These are phyloP conservation scores for Tothia fuscella DNA, from an alignment of 2,329 filamentous ascomycete species.

Conservation along the genomic window DNA sequence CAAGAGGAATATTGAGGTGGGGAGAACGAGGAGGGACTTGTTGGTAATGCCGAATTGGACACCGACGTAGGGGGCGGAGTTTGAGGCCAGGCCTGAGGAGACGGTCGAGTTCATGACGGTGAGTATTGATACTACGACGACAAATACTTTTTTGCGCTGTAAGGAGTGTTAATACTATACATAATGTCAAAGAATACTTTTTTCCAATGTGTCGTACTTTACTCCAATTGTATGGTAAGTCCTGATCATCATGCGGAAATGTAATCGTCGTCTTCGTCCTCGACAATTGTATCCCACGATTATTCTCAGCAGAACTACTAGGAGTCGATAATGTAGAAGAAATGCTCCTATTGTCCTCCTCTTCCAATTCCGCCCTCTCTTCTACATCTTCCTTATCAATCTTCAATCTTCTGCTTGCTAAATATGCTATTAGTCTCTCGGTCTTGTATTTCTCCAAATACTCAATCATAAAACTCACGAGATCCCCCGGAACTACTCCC, in stretches of 20 bases:
- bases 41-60: constrained; percentile 44
- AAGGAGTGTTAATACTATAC: background rate
- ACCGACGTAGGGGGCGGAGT: constrained; percentile 47
- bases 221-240: constrained; percentile 32
- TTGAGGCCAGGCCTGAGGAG: constrained; percentile 51
- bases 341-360: too few relatives aligned
- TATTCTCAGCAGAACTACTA: too few relatives aligned
- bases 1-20: constrained; percentile 38
- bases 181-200: background rate
- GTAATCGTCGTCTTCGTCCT: too few relatives aligned
- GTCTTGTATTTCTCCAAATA: too few relatives aligned
- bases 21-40: constrained; percentile 32
- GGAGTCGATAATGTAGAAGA: too few relatives aligned
- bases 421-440: too few relatives aligned
- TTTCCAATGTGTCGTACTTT: constrained; percentile 6
- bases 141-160: constrained; percentile 42
- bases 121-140: constrained; percentile 44
- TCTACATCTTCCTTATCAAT: too few relatives aligned
- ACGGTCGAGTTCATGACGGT: constrained; percentile 58
- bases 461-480: too few relatives aligned
- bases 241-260: constrained; percentile 29
- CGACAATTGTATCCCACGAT: too few relatives aligned
- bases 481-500: too few relatives aligned
- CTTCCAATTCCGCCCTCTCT: too few relatives aligned
- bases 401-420: too few relatives aligned